Base-by-base conservation (phyloP, 305 asterid genomes). In the Solanum hybrid region DNA sequence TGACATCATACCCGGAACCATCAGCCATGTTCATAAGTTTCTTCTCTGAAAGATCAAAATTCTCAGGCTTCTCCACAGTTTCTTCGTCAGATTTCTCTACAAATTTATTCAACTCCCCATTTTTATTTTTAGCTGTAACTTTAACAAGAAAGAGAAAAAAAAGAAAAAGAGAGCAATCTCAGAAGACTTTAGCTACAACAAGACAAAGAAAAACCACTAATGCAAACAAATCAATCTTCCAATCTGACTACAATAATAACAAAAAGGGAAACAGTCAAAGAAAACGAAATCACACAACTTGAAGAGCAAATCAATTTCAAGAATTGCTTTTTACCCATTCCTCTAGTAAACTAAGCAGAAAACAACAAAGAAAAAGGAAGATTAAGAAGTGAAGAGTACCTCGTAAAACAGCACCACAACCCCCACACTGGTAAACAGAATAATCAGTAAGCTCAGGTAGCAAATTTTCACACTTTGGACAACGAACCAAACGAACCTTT, bases 351-450 rank as follows among this genome's bases (percentile, higher is more conserved):
- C 20, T 26, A 2, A 1, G 39, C 17, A 65, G 79, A 89, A 86
- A 20, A 89, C 14, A 84, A 89, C 82, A 45, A 33, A 79, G n/a
- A 83, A 85, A 51, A 73, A 39, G 8, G 72, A 14, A 90, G 57
- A 89, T 45, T 81, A 68, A 45, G 89, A 73, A 87, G 51, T 51
- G 12, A 86, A 91, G 78, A 34, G 87, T 92, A 97, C 98, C 98
- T 93, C 94, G 91, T 61, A 96, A 94, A 73, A 94, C 96, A 93
- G 98, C 94, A 91, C 97, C 98, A 90, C 98, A 96, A 87, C 94
- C 96, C 38, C 97, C 97, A 89, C 98, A 96, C 93, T 91, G 94
- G 90, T 95, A 96, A 90, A 95, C 95, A 79, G 98, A 95, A 94
- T 89, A 95, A 89, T 94, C 95, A 29, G 92, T 92, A 79, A 94